These are phyloP conservation scores for Berberis vulgaris DNA, from an alignment of 164 flowering plant species.

Conservation along the genomic window DNA sequence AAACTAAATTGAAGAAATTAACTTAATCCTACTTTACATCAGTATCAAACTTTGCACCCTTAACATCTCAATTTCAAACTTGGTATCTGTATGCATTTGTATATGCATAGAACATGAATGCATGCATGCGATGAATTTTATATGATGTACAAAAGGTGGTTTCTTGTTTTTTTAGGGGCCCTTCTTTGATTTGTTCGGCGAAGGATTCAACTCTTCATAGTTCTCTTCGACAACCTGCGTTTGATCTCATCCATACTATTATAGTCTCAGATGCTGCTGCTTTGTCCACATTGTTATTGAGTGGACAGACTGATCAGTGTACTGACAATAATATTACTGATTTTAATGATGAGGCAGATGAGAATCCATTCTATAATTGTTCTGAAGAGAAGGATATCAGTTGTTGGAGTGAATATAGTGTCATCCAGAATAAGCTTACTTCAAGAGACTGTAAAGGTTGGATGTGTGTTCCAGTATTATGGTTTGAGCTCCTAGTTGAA, in stretches of 20 bases:
- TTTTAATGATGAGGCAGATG: slow-evolving; percentile 42
- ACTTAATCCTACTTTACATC: too few relatives aligned
- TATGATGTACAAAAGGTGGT: background rate
- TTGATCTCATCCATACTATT: slow-evolving; percentile 79
- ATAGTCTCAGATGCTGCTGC: slow-evolving; percentile 89
- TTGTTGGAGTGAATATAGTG: slow-evolving; percentile 65
- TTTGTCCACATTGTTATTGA: slow-evolving; percentile 33
- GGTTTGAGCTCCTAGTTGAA: slow-evolving; percentile 75
- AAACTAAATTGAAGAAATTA: too few relatives aligned
- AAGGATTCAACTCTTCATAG: slow-evolving; percentile 74
- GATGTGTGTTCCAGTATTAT: slow-evolving; percentile 92
- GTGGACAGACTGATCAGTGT: slow-evolving; percentile 10
- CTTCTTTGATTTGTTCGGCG: slow-evolving; percentile 70
- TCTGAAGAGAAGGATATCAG: slow-evolving; percentile 47
- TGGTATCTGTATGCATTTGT: background rate
- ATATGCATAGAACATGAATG: too few relatives aligned
- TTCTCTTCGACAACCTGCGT: slow-evolving; percentile 84
- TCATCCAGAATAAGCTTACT: slow-evolving; percentile 37
- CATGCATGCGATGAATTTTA: background rate
- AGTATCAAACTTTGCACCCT: too few relatives aligned
- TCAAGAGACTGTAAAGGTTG: slow-evolving; percentile 54
- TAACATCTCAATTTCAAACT: too few relatives aligned
- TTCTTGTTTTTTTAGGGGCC: slow-evolving; percentile 50
- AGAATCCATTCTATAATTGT: slow-evolving; percentile 21
- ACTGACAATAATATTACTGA: slow-evolving; percentile 19